Percentiles rank a stretch among this genome's conserved stretches.
These are phyloP conservation scores for Phaeoacremonium minimum DNA, from an alignment of 2,329 filamentous ascomycete species.

Conservation along the genomic window DNA sequence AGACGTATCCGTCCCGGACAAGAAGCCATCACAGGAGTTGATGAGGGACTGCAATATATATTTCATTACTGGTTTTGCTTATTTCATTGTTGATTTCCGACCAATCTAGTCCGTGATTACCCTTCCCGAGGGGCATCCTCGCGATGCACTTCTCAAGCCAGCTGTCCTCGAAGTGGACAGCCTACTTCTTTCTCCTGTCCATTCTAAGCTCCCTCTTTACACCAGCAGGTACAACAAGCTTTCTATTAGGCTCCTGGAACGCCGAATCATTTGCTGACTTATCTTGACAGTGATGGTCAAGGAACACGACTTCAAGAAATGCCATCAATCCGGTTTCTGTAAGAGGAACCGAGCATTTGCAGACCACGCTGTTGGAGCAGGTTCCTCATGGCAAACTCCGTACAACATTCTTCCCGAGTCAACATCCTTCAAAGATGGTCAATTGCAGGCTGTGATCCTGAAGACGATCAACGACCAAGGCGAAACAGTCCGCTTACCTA, in stretches of 20 bases:
- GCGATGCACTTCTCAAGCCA: slow-evolving; percentile 46
- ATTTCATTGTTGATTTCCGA: too few relatives aligned
- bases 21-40: background rate
- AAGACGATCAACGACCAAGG: slow-evolving; percentile 67
- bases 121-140: slow-evolving; percentile 2
- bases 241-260: slow-evolving; percentile 6
- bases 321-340: slow-evolving; percentile 93
- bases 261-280: slow-evolving; percentile 1
- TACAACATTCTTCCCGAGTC: slow-evolving; percentile 73
- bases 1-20: background rate
- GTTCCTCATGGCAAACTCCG: slow-evolving; percentile 70
- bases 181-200: slow-evolving; percentile 55
- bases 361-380: slow-evolving; percentile 64
- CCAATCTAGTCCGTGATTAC: too few relatives aligned
- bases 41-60: too few relatives aligned
- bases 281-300: slow-evolving; percentile 69
- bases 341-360: slow-evolving; percentile 90
- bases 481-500: slow-evolving; percentile 72
- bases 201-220: slow-evolving; percentile 57
- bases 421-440: slow-evolving; percentile 71
- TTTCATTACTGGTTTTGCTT: too few relatives aligned
- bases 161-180: slow-evolving; percentile 60
- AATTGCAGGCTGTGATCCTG: slow-evolving; percentile 74
- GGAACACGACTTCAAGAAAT: slow-evolving; percentile 96
- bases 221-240: slow-evolving; percentile 54